Evolutionary conservation across 148 eudicot species (phyloP), one percentile per base, ranked within the genome.

Genomic region (Agrostemma githago): DNA sequence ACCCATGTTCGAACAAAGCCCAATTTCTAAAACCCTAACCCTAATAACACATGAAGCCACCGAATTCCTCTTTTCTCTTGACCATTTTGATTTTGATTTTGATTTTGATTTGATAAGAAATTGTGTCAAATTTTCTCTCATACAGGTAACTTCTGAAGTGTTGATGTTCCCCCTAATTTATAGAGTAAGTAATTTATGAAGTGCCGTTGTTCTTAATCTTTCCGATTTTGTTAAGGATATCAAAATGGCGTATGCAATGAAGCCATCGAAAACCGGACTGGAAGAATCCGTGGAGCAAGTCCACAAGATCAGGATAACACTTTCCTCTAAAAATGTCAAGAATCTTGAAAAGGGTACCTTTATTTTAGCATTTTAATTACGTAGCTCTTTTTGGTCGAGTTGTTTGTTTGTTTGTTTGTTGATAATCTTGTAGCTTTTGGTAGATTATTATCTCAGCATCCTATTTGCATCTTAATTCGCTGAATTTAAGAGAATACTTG

Each of bases 241-340:
- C 4, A 81, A 48, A 62, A 87, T 88, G 92, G 93, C 93, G 76
- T 86, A 84, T 75, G 85, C 90, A 73, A 83, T 87, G 90, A 91
- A 89, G 81, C 79, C 91, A 6, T 70, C 85, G 3, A 93, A 91
- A 86, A 83, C 82, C 0, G 98, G 98, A 48, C 11, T 89, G 66
- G 98, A 93, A 78, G 97, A 89, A 51, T 42, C 95, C 3, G 83
- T 73, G 26, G 98, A 93, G 72, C 85, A 83, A 78, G 77, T 83
- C 70, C 94, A 93, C 83, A 91, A 87, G 88, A 93, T 93, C 74
- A 85, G 98, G 68, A 91, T 93, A 83, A 93, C 95, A 34, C 92
- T 93, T 44, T 93, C 98, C 37, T 93, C 98, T 20, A 93, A 93
- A 81, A 85, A 87, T 69, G 95, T 91, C 10, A 91, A 91, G 84